Conservation (phyloP, 768 basidiomycete species). For the Favolaschia claudopus region DNA sequence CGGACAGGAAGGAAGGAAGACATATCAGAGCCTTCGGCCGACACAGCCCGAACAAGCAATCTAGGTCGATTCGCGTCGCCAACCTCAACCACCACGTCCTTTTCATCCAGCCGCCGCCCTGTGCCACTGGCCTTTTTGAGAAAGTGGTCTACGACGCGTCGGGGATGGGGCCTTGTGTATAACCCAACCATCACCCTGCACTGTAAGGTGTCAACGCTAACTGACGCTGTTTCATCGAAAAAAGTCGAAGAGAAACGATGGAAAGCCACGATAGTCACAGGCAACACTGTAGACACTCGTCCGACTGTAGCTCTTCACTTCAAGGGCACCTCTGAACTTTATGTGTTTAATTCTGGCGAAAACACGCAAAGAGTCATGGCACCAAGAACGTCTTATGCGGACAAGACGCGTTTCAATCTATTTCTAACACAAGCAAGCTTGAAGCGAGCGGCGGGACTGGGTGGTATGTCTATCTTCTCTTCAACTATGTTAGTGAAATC, state of each 20-base stretch:
- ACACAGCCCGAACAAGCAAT: too few species aligned
- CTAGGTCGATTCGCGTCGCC: too few species aligned
- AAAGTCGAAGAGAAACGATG: not conserved
- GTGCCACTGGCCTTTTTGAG: too few species aligned
- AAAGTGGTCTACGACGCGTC: too few species aligned
- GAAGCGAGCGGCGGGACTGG: not conserved
- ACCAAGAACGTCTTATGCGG: not conserved
- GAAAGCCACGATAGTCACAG: not conserved
- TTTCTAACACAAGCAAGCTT: not conserved
- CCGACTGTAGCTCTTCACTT: not conserved
- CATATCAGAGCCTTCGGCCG: too few species aligned
- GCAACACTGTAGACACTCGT: not conserved
- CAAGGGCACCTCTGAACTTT: not conserved
- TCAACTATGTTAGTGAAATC: not conserved
- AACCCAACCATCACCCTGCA: too few species aligned
- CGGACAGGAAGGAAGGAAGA: too few species aligned
- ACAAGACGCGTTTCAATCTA: not conserved
- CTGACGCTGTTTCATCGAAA: not conserved
- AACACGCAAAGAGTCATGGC: not conserved
- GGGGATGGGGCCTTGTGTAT: too few species aligned
- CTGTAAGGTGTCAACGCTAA: too few species aligned
- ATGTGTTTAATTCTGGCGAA: conserved; percentile 7
- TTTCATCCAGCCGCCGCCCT: too few species aligned
- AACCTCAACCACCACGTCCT: too few species aligned
- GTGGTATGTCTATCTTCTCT: not conserved